phyloP scores from a whole-genome alignment of 1,284 basidiomycete species.

The Boletellus dicymbophilus region DNA sequence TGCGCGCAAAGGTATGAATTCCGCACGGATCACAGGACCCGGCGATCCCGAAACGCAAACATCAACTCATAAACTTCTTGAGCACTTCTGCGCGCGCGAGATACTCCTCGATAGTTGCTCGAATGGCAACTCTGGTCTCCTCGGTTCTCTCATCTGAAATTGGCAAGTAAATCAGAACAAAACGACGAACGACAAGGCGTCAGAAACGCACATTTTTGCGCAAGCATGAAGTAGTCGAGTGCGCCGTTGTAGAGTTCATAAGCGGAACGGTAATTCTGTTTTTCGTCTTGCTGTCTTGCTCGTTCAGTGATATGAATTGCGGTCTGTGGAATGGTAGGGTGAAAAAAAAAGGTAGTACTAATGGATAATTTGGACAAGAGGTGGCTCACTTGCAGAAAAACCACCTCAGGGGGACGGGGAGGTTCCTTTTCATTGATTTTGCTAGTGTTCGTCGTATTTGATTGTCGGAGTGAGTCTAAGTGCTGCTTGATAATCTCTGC shows the following conservation, averaged over 20 bases:
- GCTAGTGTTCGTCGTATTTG: slow-evolving; percentile 1
- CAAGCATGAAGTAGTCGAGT: slow-evolving; percentile 96
- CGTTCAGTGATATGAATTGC: slow-evolving; percentile 85
- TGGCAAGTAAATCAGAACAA: not conserved
- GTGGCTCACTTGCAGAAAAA: slow-evolving; percentile 16
- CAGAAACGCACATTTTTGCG: slow-evolving; percentile 44
- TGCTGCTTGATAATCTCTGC: slow-evolving; percentile 93
- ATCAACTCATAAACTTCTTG: slow-evolving; percentile 54
- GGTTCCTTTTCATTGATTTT: slow-evolving; percentile 13
- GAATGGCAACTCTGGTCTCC: slow-evolving; percentile 85
- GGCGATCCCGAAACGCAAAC: not conserved
- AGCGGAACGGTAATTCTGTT: slow-evolving; percentile 91
- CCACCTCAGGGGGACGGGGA: slow-evolving; percentile 15
- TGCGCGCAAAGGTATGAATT: too few relatives aligned
- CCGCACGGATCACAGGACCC: too few relatives aligned
- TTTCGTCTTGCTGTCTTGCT: slow-evolving; percentile 92
- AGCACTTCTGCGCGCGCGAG: slow-evolving; percentile 92
- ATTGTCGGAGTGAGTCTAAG: slow-evolving; percentile 35
- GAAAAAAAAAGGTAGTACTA: too few relatives aligned
- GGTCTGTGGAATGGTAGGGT: slow-evolving; percentile 48
- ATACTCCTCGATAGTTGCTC: slow-evolving; percentile 89
- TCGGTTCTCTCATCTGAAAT: slow-evolving; percentile 91
- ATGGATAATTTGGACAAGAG: too few relatives aligned
- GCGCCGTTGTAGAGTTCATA: slow-evolving; percentile 93
- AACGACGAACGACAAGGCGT: not conserved